phyloP scores from a whole-genome alignment of 805 yeast genomes.

The Nakazawaea ishiwadae region DNA sequence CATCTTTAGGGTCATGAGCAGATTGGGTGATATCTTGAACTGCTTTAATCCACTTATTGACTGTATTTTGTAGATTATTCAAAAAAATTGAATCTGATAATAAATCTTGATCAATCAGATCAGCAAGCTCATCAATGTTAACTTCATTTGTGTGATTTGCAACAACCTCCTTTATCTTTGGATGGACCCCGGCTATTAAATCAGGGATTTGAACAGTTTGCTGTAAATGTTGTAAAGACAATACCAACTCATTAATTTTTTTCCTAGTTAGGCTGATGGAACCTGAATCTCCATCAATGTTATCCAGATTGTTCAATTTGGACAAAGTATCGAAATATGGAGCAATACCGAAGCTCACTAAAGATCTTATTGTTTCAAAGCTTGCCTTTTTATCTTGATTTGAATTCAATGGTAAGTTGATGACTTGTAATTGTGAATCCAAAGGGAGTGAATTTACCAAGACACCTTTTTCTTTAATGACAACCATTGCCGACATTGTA shows the following conservation, averaged over 20 bases:
- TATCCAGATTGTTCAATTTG: slow-evolving; percentile 8
- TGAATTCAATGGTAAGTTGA: slow-evolving; percentile 25
- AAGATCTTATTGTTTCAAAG: slow-evolving; percentile 50
- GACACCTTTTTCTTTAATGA: slow-evolving; percentile 39
- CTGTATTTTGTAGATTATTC: slow-evolving; percentile 65
- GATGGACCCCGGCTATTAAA: slow-evolving; percentile 47
- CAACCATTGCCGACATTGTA: slow-evolving; percentile 26
- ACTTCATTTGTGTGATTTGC: slow-evolving; percentile 25
- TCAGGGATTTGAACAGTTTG: slow-evolving; percentile 69
- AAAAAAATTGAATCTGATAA: slow-evolving; percentile 50
- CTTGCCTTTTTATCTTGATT: slow-evolving; percentile 20
- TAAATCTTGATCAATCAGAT: slow-evolving; percentile 8
- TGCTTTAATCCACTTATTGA: slow-evolving; percentile 69
- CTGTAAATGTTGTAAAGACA: slow-evolving; percentile 63
- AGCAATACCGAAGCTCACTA: slow-evolving; percentile 59
- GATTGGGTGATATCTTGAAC: slow-evolving; percentile 53
- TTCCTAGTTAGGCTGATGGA: slow-evolving; percentile 46
- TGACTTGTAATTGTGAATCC: slow-evolving; percentile 27
- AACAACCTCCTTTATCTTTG: slow-evolving; percentile 37
- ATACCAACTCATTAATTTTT: slow-evolving; percentile 63
- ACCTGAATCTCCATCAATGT: slow-evolving; percentile 18
- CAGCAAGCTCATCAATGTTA: slow-evolving; percentile 19
- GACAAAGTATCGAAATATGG: slow-evolving; percentile 61
- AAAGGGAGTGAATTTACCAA: slow-evolving; percentile 21
- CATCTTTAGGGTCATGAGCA: slow-evolving; percentile 48